Conservation (phyloP, 176 grass and related monocot species). For the Neostapfia colusana region DNA sequence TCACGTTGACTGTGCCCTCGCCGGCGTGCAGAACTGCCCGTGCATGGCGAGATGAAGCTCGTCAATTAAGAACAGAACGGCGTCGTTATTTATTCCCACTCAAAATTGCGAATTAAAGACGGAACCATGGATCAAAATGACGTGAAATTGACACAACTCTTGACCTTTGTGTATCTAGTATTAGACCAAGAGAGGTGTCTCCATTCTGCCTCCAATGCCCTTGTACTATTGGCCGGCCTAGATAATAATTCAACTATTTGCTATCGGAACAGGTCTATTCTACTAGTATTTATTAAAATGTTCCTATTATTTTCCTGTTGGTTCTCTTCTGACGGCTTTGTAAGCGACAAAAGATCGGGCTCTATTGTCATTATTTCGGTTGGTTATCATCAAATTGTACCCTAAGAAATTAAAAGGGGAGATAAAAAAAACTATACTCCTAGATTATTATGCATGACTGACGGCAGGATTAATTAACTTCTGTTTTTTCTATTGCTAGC, state of each 20-base stretch:
- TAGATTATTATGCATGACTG: too few species aligned
- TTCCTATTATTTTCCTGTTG: not conserved
- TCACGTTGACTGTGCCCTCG: conserved; percentile 43
- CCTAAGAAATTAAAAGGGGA: not conserved
- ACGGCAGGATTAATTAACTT: not conserved
- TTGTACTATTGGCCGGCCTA: conserved; percentile 11
- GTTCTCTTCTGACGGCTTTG: not conserved
- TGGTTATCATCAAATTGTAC: not conserved
- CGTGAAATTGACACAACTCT: too few species aligned
- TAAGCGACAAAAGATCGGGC: not conserved
- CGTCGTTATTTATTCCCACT: too few species aligned
- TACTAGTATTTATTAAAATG: not conserved
- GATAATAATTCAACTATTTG: not conserved
- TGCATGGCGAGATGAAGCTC: not conserved
- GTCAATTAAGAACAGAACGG: too few species aligned
- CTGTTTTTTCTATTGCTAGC: not conserved
- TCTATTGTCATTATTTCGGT: not conserved
- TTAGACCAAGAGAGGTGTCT: too few species aligned
- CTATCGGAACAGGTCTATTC: too few species aligned
- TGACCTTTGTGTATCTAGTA: too few species aligned
- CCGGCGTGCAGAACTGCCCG: conserved; percentile 66
- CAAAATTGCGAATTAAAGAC: too few species aligned
- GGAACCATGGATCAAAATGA: too few species aligned
- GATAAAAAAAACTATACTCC: too few species aligned
- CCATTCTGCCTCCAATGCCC: not conserved